Percentiles rank a stretch among this genome's conserved stretches.
Evolutionary conservation across 305 asterid species (phyloP).

Genomic region (Rubia tinctorum): DNA sequence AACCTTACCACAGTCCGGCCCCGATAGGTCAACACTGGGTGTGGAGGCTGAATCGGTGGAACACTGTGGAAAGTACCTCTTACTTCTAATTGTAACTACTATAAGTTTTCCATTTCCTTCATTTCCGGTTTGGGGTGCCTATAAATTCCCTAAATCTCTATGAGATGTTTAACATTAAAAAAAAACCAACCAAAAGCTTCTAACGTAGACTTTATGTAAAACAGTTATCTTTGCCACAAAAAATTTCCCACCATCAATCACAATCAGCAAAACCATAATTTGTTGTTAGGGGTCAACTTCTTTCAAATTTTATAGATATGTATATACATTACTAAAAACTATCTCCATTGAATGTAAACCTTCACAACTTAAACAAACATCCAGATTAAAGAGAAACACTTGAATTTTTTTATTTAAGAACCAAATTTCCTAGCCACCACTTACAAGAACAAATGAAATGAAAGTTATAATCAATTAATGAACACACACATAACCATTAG

Average conservation of each 20-base stretch:
- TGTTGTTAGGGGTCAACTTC: background rate
- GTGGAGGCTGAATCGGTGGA: no score
- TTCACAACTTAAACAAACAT: background rate
- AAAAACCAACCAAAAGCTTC: background rate
- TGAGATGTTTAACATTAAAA: no score
- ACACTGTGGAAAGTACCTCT: no score
- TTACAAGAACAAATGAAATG: background rate
- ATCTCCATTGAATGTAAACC: background rate
- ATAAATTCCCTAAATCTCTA: no score
- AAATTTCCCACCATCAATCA: background rate
- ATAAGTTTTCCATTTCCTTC: no score
- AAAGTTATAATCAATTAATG: background rate
- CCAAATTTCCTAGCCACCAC: background rate
- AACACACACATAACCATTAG: background rate
- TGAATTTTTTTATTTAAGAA: background rate
- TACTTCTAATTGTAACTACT: no score
- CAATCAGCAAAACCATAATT: background rate
- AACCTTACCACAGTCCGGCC: no score
- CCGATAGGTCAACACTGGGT: no score
- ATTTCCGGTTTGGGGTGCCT: no score
- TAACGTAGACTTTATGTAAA: background rate
- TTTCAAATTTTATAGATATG: background rate
- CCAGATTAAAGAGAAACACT: background rate
- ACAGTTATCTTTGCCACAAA: background rate
- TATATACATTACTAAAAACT: background rate